Conservation (phyloP, 768 basidiomycete genomes). For the Phylloporus sp. region DNA sequence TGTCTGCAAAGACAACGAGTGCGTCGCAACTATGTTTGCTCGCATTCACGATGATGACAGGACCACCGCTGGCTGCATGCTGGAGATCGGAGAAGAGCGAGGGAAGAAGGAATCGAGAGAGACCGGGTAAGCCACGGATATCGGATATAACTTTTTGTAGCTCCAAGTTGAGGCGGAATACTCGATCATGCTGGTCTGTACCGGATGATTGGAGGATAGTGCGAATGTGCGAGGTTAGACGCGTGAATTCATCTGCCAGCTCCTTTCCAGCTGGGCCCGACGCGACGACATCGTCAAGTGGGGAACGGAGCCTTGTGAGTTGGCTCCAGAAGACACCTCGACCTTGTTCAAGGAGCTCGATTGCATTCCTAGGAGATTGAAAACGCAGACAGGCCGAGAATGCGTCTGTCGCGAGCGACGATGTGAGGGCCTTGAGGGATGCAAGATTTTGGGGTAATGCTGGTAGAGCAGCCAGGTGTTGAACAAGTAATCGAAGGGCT, state of each 20-base stretch:
- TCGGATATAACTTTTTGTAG: not conserved
- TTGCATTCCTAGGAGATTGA: conserved; percentile 9
- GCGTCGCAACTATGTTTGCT: not conserved
- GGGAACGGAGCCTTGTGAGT: conserved; percentile 8
- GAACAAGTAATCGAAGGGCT: conserved; percentile 1
- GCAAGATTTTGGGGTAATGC: not conserved
- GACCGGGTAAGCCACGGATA: not conserved
- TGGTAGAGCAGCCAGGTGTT: not conserved
- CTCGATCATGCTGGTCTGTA: not conserved
- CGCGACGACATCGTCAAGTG: not conserved
- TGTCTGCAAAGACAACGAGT: not conserved
- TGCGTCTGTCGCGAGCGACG: conserved; percentile 9
- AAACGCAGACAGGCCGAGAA: conserved; percentile 12
- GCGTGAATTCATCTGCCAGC: not conserved
- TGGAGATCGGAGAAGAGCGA: not conserved
- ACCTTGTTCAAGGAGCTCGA: conserved; percentile 4
- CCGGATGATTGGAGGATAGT: not conserved
- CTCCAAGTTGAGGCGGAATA: not conserved
- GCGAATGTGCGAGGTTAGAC: not conserved
- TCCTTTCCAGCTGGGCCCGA: not conserved
- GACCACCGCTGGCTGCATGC: not conserved
- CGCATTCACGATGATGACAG: conserved; percentile 30
- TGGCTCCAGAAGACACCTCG: conserved; percentile 21
- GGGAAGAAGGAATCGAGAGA: not conserved
- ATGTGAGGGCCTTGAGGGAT: not conserved